Percentiles rank a stretch among this genome's conserved stretches.
phyloP scores from a whole-genome alignment of 768 basidiomycete species.

The Fistulinella prunicolor region DNA sequence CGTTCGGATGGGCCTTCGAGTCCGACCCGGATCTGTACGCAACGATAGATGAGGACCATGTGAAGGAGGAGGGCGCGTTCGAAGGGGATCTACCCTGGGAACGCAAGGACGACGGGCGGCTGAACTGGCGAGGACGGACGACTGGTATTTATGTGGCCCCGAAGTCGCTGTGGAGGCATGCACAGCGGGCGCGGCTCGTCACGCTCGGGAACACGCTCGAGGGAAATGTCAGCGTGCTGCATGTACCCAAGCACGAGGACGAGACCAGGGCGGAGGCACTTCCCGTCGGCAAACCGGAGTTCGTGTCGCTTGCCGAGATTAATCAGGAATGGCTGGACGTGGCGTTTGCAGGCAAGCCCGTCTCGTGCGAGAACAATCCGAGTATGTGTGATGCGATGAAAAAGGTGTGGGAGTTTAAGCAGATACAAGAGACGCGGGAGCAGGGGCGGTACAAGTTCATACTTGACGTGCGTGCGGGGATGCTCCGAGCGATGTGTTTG shows the following conservation, averaged over 20 bases:
- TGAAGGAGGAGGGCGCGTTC: slow-evolving; percentile 21
- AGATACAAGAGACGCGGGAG: slow-evolving; percentile 40
- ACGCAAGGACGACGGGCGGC: slow-evolving; percentile 54
- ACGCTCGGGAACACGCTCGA: slow-evolving; percentile 39
- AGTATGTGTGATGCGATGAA: slow-evolving; percentile 42
- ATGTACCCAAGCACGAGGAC: slow-evolving; percentile 18
- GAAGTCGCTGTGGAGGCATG: slow-evolving; percentile 43
- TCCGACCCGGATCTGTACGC: slow-evolving; percentile 13
- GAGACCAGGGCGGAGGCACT: slow-evolving; percentile 13
- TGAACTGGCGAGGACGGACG: slow-evolving; percentile 73
- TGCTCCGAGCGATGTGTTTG: neutral
- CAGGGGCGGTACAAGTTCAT: slow-evolving; percentile 62
- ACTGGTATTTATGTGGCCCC: slow-evolving; percentile 55
- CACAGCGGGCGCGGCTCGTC: slow-evolving; percentile 51
- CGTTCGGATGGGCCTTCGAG: slow-evolving; percentile 48
- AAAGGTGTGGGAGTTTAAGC: slow-evolving; percentile 49
- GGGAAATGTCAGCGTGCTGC: slow-evolving; percentile 40
- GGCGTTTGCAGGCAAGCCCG: slow-evolving; percentile 48
- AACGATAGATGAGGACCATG: neutral
- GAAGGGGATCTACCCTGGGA: slow-evolving; percentile 62
- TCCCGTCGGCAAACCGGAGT: slow-evolving; percentile 35
- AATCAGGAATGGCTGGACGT: slow-evolving; percentile 61
- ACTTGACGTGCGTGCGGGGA: slow-evolving; percentile 44
- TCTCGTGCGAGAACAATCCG: slow-evolving; percentile 41
- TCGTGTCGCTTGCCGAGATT: slow-evolving; percentile 37